Base-by-base conservation (phyloP, 768 basidiomycete genomes). In the Russula dissimulans region DNA sequence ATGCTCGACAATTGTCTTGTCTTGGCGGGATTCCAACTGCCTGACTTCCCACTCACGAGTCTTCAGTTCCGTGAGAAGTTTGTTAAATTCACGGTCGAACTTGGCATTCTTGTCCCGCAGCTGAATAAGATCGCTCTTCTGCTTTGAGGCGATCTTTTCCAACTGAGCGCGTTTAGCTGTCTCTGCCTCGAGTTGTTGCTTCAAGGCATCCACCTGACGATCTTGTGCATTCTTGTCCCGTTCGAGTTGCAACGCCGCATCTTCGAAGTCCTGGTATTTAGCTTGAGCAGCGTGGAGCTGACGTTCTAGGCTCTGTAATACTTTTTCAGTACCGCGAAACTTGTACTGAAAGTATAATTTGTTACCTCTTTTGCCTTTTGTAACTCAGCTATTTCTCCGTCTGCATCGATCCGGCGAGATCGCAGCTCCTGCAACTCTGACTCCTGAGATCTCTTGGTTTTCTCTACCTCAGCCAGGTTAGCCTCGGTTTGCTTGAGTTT, bases 1-100 rank as follows among this genome's bases (percentile, higher is more conserved):
- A 68, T 98, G 95, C 72, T 98, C 95, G 46, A 98, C 94, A 60
- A 97, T 95, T n/a, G 91, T 97, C 76, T 95, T 97, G 76, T 97
- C 92, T 69, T 97, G 89, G 69, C 81, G 84, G 3, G 89, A 87
- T 54, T 89, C 85, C 9, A 97, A 74, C 64, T 95, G 88, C 65
- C 85, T 89, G 64, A 91, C 81, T 58, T 95, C 90, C 82, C 86
- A 87, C 66, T 97, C 91, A 50, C 87, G 83, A 45, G 78, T 79
- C 69, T 90, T 87, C 50, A 95, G 75, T 60, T 95, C 91, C 8
- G 80, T 79, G n/a, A 89, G 76, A 10, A 86, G 82, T 68, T 91
- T 88, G 68, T 87, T 87, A 41, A 95, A 77, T 15, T 92, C 92
- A 11, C 84, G 78, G 61, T 95, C 89, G 67, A 84, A 80, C 74